Percentiles rank a stretch among this genome's conserved stretches.
Conservation (phyloP, 345 rosid species). For the Eutrema japonicum region DNA sequence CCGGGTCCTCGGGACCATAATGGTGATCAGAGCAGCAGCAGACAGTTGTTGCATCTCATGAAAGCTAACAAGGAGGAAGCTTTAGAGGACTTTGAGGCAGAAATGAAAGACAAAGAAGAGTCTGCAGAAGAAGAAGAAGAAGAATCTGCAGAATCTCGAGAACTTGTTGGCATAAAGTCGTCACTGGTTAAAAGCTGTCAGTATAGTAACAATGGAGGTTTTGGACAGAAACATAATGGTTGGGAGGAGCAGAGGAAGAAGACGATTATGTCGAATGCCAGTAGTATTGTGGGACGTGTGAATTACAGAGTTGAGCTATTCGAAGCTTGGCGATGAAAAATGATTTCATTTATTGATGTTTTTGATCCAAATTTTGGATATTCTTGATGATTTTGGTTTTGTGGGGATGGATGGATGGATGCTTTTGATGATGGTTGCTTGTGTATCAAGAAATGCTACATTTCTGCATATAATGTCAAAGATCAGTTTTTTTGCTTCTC, state of each 20-base stretch:
- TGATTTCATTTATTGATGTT: slow-evolving; percentile 24
- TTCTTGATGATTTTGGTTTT: slow-evolving; percentile 27
- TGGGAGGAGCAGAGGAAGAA: slow-evolving; percentile 39
- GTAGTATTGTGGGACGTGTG: slow-evolving; percentile 51
- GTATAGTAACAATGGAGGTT: slow-evolving; percentile 46
- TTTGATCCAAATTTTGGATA: slow-evolving; percentile 23
- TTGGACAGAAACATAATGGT: slow-evolving; percentile 40
- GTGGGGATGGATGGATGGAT: slow-evolving; percentile 31
- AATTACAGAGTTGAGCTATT: slow-evolving; percentile 67
- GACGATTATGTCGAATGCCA: slow-evolving; percentile 49
- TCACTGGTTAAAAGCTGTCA: slow-evolving; percentile 22
- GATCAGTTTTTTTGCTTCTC: slow-evolving; percentile 9
- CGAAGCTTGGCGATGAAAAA: slow-evolving; percentile 70
- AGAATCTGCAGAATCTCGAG: slow-evolving; percentile 41
- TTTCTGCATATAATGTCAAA: slow-evolving; percentile 39
- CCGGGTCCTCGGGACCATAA: slow-evolving; percentile 68
- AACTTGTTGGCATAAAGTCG: slow-evolving; percentile 40
- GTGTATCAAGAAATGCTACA: slow-evolving; percentile 29
- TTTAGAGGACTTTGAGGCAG: slow-evolving; percentile 24
- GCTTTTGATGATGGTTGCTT: slow-evolving; percentile 37
- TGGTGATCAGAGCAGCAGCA: slow-evolving; percentile 59
- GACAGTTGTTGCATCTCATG: slow-evolving; percentile 41
- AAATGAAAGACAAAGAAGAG: slow-evolving; percentile 45
- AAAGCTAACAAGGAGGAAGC: slow-evolving; percentile 47
- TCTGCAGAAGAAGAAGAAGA: slow-evolving; percentile 46